These are phyloP conservation scores for Roridomyces roridus DNA, from an alignment of 768 basidiomycete genomes.

Conservation along the genomic window DNA sequence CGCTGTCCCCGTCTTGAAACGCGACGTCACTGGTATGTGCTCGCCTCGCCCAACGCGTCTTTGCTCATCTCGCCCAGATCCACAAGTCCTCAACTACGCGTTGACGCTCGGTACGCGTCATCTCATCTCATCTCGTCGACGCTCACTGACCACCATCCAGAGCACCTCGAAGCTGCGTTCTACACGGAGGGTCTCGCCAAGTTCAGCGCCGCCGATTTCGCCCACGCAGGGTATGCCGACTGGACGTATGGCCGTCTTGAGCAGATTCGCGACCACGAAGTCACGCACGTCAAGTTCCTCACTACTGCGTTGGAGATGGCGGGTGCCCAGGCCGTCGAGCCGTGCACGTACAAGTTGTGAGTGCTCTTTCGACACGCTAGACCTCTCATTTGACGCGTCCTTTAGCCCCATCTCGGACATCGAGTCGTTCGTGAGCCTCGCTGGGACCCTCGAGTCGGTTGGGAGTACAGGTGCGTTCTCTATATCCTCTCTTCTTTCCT, in stretches of 20 bases:
- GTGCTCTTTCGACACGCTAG: background rate
- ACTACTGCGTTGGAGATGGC: slow-evolving; percentile 33
- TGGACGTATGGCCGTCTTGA: slow-evolving; percentile 57
- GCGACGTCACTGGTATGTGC: slow-evolving; percentile 2
- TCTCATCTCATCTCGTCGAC: background rate
- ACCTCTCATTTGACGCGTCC: background rate
- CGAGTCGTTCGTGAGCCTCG: slow-evolving; percentile 48
- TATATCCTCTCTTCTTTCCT: too few relatives aligned
- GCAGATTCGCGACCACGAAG: slow-evolving; percentile 64
- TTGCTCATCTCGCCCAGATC: slow-evolving; percentile 26
- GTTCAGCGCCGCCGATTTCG: slow-evolving; percentile 53
- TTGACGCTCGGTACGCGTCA: slow-evolving; percentile 42
- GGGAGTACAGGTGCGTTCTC: slow-evolving; percentile 39
- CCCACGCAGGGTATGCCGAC: slow-evolving; percentile 49
- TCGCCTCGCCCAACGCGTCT: background rate
- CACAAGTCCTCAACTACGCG: slow-evolving; percentile 50
- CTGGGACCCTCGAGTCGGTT: slow-evolving; percentile 59
- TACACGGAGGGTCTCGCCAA: slow-evolving; percentile 49
- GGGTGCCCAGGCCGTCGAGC: slow-evolving; percentile 38
- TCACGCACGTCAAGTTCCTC: slow-evolving; percentile 50
- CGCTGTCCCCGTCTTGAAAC: slow-evolving; percentile 4
- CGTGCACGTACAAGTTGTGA: slow-evolving; percentile 44
- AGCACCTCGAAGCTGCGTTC: slow-evolving; percentile 54
- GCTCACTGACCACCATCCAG: background rate
- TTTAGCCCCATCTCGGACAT: slow-evolving; percentile 49